Evolutionary conservation across 768 basidiomycete species (phyloP).

Genomic region (Podaxis sp.): DNA sequence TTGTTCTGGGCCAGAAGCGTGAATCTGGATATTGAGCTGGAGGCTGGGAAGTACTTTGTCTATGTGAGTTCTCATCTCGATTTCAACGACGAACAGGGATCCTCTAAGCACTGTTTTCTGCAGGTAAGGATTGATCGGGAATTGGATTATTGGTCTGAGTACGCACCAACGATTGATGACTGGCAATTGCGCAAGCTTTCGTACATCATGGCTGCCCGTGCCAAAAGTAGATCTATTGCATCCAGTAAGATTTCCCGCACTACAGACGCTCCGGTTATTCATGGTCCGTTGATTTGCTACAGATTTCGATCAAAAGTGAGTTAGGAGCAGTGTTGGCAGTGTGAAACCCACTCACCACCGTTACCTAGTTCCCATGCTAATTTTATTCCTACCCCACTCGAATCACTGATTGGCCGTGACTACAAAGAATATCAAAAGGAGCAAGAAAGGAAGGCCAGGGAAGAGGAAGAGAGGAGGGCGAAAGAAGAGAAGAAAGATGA

Average conservation of each 20-base stretch:
- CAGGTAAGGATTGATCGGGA: slow-evolving; percentile 33
- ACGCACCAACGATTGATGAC: slow-evolving; percentile 24
- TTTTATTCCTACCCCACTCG: slow-evolving; percentile 33
- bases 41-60: slow-evolving; percentile 42
- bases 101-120: background rate
- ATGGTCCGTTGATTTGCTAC: background rate
- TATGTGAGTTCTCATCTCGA: slow-evolving; percentile 29
- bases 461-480: slow-evolving; percentile 1
- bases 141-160: slow-evolving; percentile 12
- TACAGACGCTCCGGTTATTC: background rate
- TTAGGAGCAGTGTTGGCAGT: background rate
- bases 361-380: slow-evolving; percentile 23
- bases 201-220: slow-evolving; percentile 38
- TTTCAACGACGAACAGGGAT: background rate
- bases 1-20: slow-evolving; percentile 38
- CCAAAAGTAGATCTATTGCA: slow-evolving; percentile 45
- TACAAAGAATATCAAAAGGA: slow-evolving; percentile 30
- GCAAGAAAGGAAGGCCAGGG: slow-evolving; percentile 20
- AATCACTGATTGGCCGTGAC: slow-evolving; percentile 34
- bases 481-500: slow-evolving; percentile 22
- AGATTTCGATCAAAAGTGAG: slow-evolving; percentile 37
- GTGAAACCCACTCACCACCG: slow-evolving; percentile 13
- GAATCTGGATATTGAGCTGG: slow-evolving; percentile 39
- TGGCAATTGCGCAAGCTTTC: slow-evolving; percentile 39
- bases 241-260: slow-evolving; percentile 32